phyloP scores from a whole-genome alignment of 345 rosid genomes.

The Orychophragmus violaceus region DNA sequence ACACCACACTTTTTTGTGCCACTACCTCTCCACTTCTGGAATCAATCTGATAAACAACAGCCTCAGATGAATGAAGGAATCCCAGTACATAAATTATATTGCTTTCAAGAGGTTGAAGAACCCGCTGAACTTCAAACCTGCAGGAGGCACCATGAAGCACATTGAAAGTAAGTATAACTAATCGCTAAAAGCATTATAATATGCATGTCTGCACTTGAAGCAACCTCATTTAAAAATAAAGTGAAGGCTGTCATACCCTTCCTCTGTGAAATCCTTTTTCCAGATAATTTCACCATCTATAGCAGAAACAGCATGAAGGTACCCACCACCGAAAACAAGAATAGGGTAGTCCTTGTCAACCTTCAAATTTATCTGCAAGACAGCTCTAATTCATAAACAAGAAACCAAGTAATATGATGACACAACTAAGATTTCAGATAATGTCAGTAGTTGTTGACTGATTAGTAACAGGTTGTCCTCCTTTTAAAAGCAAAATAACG shows the following conservation, averaged over 20 bases:
- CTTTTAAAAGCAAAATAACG: not conserved
- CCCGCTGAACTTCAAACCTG: slow-evolving; percentile 77
- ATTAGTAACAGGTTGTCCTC: not conserved
- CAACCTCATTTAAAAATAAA: not conserved
- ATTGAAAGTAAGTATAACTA: not conserved
- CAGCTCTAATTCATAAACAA: slow-evolving; percentile 4
- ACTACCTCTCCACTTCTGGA: slow-evolving; percentile 66
- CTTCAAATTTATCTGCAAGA: slow-evolving; percentile 57
- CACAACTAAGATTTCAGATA: not conserved
- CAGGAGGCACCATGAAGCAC: slow-evolving; percentile 19
- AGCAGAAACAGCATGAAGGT: slow-evolving; percentile 82
- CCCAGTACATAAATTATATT: slow-evolving; percentile 56
- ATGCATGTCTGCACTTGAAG: not conserved
- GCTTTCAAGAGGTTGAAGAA: slow-evolving; percentile 55
- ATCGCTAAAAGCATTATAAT: not conserved
- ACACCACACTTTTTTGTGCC: slow-evolving; percentile 46
- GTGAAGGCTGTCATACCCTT: slow-evolving; percentile 52
- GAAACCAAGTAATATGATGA: slow-evolving; percentile 2
- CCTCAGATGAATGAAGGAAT: slow-evolving; percentile 52
- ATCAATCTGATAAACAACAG: slow-evolving; percentile 56
- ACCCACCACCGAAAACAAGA: slow-evolving; percentile 62
- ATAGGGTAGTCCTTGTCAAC: slow-evolving; percentile 60
- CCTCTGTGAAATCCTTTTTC: slow-evolving; percentile 70
- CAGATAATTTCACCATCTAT: slow-evolving; percentile 82
- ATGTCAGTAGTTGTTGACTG: not conserved